A percentile compares a stretch with the other conserved stretches of the same genome.
Evolutionary conservation across 2,329 filamentous ascomycete species (phyloP).

Genomic region (Chrysoporthe cubensis): DNA sequence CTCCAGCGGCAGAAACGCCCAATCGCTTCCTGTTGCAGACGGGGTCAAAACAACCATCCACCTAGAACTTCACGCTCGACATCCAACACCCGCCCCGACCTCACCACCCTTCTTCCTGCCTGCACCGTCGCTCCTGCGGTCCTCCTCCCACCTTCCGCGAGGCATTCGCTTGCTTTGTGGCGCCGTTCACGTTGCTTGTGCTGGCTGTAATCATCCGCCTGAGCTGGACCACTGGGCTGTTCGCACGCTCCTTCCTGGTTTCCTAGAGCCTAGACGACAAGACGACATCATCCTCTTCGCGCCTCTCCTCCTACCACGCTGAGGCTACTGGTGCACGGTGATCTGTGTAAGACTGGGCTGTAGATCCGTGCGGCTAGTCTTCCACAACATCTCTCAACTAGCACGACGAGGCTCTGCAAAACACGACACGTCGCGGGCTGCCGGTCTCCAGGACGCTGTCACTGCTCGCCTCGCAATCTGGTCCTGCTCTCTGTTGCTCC

Average conservation of each 20-base stretch:
- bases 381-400: not conserved
- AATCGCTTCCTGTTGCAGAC: conserved; percentile 16
- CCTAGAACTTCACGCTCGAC: not conserved
- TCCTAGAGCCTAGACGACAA: not conserved
- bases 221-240: not conserved
- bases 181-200: not conserved
- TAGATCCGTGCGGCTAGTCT: not conserved
- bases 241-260: not conserved
- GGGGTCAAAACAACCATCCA: conserved; percentile 18
- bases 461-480: not conserved
- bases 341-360: not conserved
- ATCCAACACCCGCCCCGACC: not conserved
- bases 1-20: conserved; percentile 22
- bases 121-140: not conserved
- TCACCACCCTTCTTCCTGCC: not conserved
- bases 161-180: not conserved
- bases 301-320: not conserved
- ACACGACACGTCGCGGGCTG: conserved; percentile 2
- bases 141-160: not conserved
- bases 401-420: not conserved
- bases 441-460: not conserved
- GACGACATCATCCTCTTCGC: not conserved
- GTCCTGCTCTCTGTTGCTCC: not conserved
- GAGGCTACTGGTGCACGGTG: not conserved
- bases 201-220: not conserved